Percentiles rank a stretch among this genome's conserved stretches.
These are phyloP conservation scores for Haplosporangium sp. DNA, from an alignment of 371 early-diverging fungal species.

Conservation along the genomic window DNA sequence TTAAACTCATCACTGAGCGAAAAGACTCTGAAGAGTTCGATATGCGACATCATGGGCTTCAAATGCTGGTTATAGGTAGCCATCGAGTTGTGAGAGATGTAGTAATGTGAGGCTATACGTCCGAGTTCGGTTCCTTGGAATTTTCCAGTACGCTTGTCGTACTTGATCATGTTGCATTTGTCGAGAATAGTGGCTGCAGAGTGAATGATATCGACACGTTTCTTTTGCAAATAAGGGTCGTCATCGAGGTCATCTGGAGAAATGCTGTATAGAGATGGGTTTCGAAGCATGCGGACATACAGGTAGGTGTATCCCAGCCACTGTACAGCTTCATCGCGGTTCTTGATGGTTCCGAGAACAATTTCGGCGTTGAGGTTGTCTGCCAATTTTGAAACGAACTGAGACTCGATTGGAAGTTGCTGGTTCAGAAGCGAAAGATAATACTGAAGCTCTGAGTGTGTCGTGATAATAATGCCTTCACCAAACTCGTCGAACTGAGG, in stretches of 20 bases:
- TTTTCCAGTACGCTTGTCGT: slow-evolving; percentile 91
- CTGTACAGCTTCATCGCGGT: slow-evolving; percentile 92
- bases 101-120: slow-evolving; percentile 96
- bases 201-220: slow-evolving; percentile 91
- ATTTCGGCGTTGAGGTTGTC: slow-evolving; percentile 98
- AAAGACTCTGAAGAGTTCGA: slow-evolving; percentile 94
- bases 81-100: slow-evolving; percentile 92
- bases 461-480: slow-evolving; percentile 98
- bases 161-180: slow-evolving; percentile 90
- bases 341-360: slow-evolving; percentile 92
- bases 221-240: slow-evolving; percentile 88
- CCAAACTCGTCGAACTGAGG: slow-evolving; percentile 98
- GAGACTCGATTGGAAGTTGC: slow-evolving; percentile 98
- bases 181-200: slow-evolving; percentile 89
- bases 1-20: slow-evolving; percentile 94
- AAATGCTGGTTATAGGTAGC: slow-evolving; percentile 93
- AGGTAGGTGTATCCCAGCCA: slow-evolving; percentile 99
- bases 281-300: slow-evolving; percentile 95
- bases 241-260: slow-evolving; percentile 76
- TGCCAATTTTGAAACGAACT: slow-evolving; percentile 88
- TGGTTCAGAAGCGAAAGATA: slow-evolving; percentile 95
- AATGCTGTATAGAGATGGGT: slow-evolving; percentile 87
- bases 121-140: slow-evolving; percentile 94
- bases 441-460: slow-evolving; percentile 91
- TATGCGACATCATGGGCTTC: slow-evolving; percentile 90